Base-by-base conservation (phyloP, 768 basidiomycete genomes). In the Leccinum imitatum region DNA sequence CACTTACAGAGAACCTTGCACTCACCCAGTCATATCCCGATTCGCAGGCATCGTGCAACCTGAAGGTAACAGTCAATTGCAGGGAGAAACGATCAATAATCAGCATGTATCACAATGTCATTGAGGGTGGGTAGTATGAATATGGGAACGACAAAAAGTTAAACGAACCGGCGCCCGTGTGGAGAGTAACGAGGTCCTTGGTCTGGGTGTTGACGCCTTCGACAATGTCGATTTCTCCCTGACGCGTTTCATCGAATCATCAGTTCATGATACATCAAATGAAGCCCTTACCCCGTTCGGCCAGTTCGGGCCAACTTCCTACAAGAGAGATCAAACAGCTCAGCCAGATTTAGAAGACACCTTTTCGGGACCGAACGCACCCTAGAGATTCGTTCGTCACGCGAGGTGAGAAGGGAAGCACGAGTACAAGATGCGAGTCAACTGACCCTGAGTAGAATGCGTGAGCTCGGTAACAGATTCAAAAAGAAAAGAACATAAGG, bases 41-140 rank as follows among this genome's bases (percentile, higher is more conserved):
- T n/a, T 23, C 1, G 68, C 25, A 19, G 71, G 76, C 76, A 77
- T 76, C 5, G 69, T 75, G 55, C 76, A 78, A 53, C 60, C 77
- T 64, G 33, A 19, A 44, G 44, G 5, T 19, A 0, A 17, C 3
- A 10, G 44, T 11, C n/a, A 11, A 44, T 44, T 19, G 10, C 10
- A 15, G 44, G 3, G 44, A n/a, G n/a, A 9, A 41, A 19, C n/a
- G 1, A 44, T 44, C 41, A 19, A 44, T 11, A 10, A 6, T 19
- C 10, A 44, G n/a, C 44, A 44, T 19, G n/a, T 1, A 41, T 17
- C 17, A n/a, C 7, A 8, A 9, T 10, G 10, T 0, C 41, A 6
- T 44, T 1, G 10, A 19, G n/a, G n/a, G 44, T 19, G 10, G 1
- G 9, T 2, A 8, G n/a, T 44, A 44, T 44, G n/a, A 35, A 35